A percentile compares a stretch with the other conserved stretches of the same genome.
phyloP scores from a whole-genome alignment of 192 early-diverging fungal species.

The Funneliformis mosseae region DNA sequence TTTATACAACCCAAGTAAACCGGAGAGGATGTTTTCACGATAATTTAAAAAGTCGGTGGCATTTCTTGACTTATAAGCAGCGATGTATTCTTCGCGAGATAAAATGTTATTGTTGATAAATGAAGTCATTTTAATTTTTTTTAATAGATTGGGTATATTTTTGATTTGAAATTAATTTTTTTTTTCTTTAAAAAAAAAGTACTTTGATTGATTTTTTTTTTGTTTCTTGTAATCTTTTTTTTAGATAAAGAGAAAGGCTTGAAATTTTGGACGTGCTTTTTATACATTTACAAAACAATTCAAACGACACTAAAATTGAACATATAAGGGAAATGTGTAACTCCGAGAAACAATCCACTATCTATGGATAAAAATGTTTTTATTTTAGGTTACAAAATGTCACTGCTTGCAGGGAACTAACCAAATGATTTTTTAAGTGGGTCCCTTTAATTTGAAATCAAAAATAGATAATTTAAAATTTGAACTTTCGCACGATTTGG shows the following conservation, averaged over 20 bases:
- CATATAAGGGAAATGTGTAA: background rate
- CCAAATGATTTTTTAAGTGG: too few relatives aligned
- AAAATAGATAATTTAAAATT: too few relatives aligned
- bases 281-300: background rate
- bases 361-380: too few relatives aligned
- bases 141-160: background rate
- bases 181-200: too few relatives aligned
- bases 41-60: background rate
- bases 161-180: too few relatives aligned
- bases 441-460: too few relatives aligned
- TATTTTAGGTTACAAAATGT: too few relatives aligned
- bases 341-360: background rate
- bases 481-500: too few relatives aligned
- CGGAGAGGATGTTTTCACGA: constrained; percentile 18
- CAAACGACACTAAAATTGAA: background rate
- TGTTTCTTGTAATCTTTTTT: too few relatives aligned
- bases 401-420: too few relatives aligned
- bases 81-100: constrained; percentile 4
- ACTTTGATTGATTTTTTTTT: too few relatives aligned
- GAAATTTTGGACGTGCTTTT: background rate
- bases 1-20: background rate
- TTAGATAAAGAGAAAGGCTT: too few relatives aligned
- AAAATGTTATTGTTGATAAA: background rate
- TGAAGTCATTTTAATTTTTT: background rate
- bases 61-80: background rate